Evolutionary conservation across 2,329 filamentous ascomycete genomes (phyloP), one percentile per base, ranked within the genome.

Genomic region (Xylariaceae sp.): DNA sequence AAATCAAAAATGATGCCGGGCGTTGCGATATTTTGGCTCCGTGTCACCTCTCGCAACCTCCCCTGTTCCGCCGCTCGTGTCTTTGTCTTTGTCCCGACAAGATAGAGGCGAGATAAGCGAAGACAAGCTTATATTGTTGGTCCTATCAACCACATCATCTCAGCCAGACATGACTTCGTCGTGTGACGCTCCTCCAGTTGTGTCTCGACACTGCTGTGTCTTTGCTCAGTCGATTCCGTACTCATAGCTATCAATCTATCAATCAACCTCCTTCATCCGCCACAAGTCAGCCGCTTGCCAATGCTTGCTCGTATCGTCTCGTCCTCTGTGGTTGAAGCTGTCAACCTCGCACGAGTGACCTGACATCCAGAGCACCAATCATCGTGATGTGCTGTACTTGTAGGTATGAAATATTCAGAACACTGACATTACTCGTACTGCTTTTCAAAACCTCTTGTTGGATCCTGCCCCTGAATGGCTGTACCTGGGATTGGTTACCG

Each of bases 81-180:
- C 23, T 23, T 23, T 23, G 23, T 23, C 35, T 39, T 55, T 5
- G 11, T 49, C 47, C 44, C 37, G 48, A 35, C 48, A 8, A 54
- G n/a, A 49, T 10, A 41, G 18, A 37, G 39, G 18, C 23, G n/a
- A 61, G 56, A 57, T 59, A 59, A 56, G 59, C 59, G 51, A 59
- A 51, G 47, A 23, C 44, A 15, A 51, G 56, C 49, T 49, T 56
- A 35, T 49, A 41, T 41, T 15, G 45, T 18, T 35, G 47, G 44
- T 18, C 30, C 35, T 57, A 45, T 51, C 30, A 44, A 23, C 8
- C 52, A 13, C 51, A 30, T 49, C 47, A 49, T 30, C 18, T 39
- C 18, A 30, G 23, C 18, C 45, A 48, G 45, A 48, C 9, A 18
- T 39, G 11, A 39, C 11, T 48, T 6, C 45, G 23, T 8, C 44